Evolutionary conservation across 139 green algal genomes (phyloP).

Genomic region (Ulvella scutata): DNA sequence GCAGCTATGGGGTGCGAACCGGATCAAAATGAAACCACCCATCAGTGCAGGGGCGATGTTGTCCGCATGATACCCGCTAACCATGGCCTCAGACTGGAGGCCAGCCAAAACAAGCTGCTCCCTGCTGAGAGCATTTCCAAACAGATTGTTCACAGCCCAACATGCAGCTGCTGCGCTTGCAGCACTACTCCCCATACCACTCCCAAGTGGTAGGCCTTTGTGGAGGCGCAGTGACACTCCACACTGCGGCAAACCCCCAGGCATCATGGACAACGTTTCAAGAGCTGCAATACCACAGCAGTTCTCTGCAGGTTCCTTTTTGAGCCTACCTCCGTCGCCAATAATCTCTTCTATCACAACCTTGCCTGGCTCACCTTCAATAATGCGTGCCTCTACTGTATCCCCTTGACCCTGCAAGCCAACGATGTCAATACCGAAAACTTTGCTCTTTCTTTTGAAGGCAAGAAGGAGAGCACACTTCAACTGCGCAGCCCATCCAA

Average conservation of each 20-base stretch:
- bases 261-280: constrained; percentile 69
- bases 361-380: constrained; percentile 42
- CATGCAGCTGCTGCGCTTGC: constrained; percentile 76
- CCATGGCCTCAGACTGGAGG: constrained; percentile 59
- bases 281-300: constrained; percentile 84
- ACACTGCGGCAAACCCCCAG: constrained; percentile 32
- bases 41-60: constrained; percentile 86
- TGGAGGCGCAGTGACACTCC: constrained; percentile 65
- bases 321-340: constrained; percentile 76
- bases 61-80: constrained; percentile 91
- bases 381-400: constrained; percentile 49
- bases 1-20: constrained; percentile 25
- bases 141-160: constrained; percentile 80
- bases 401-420: constrained; percentile 68
- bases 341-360: constrained; percentile 77
- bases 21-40: constrained; percentile 86
- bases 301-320: constrained; percentile 63
- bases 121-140: constrained; percentile 66
- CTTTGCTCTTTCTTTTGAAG: neutral
- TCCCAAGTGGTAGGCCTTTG: constrained; percentile 89
- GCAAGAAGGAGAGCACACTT: constrained; percentile 30
- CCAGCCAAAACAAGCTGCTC: constrained; percentile 64
- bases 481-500: constrained; percentile 91
- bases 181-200: constrained; percentile 76
- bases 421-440: neutral